These are phyloP conservation scores for Opeltia flavorubescens DNA, from an alignment of 495 filamentous ascomycete genomes.

Conservation along the genomic window DNA sequence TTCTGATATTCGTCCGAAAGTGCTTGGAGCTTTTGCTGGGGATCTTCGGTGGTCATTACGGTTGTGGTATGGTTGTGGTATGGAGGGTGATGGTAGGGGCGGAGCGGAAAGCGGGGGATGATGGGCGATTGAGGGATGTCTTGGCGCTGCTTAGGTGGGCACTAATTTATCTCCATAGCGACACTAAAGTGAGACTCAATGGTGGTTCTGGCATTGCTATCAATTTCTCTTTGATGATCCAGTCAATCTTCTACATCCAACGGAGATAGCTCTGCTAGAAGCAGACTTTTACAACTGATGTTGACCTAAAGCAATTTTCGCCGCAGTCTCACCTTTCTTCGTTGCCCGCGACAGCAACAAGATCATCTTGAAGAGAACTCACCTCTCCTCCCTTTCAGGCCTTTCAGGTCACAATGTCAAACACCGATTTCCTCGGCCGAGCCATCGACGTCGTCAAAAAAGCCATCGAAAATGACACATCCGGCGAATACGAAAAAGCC, in stretches of 20 bases:
- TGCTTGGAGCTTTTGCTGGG: constrained; percentile 41
- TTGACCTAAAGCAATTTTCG: too few species aligned
- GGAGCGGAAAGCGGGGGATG: background rate
- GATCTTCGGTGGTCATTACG: background rate
- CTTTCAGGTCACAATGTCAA: constrained; percentile 56
- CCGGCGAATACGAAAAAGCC: constrained; percentile 90
- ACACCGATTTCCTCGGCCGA: constrained; percentile 90
- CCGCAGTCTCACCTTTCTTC: too few species aligned
- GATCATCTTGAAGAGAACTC: too few species aligned
- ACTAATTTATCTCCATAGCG: too few species aligned
- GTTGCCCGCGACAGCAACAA: background rate
- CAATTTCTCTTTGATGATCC: too few species aligned
- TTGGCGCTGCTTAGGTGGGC: too few species aligned
- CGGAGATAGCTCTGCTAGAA: too few species aligned
- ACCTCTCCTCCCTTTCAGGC: background rate
- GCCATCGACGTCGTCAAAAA: constrained; percentile 93
- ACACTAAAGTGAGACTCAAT: too few species aligned
- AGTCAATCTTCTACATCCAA: too few species aligned
- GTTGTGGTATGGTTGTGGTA: background rate
- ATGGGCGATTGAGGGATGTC: too few species aligned
- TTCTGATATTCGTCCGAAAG: constrained; percentile 80
- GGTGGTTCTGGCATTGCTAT: too few species aligned
- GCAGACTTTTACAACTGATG: too few species aligned
- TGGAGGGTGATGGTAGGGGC: background rate
- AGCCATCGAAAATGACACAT: constrained; percentile 90